These are phyloP conservation scores for Annulohypoxylon nitens DNA, from an alignment of 495 filamentous ascomycete genomes.

Conservation along the genomic window DNA sequence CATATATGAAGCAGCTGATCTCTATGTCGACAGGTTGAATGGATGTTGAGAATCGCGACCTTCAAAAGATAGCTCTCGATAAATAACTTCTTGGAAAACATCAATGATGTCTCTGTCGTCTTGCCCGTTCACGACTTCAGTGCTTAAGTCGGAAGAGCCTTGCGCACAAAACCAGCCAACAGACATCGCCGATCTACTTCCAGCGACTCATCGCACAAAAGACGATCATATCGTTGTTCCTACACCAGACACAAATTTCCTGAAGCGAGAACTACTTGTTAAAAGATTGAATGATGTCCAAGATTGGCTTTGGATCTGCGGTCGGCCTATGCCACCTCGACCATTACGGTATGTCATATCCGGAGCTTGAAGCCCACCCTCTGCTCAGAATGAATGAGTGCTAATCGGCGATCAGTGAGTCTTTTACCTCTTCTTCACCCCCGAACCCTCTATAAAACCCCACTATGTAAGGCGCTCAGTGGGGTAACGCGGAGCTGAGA, in stretches of 20 bases:
- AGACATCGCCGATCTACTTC: conserved; percentile 40
- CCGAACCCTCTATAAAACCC: not conserved
- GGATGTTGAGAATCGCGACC: not conserved
- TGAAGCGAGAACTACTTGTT: conserved; percentile 49
- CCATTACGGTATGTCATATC: conserved; percentile 53
- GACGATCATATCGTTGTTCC: conserved; percentile 47
- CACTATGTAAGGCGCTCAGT: not conserved
- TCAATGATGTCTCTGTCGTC: conserved; percentile 30
- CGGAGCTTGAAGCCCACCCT: not conserved
- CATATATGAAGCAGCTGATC: not conserved
- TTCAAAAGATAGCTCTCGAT: not conserved
- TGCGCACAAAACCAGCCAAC: not conserved
- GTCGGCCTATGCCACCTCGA: conserved; percentile 61
- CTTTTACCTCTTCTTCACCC: not conserved
- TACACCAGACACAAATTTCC: conserved; percentile 33
- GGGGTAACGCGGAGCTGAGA: not conserved
- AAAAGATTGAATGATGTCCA: conserved; percentile 53
- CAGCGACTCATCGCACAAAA: conserved; percentile 47
- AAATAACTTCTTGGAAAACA: not conserved
- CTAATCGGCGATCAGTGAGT: conserved; percentile 31
- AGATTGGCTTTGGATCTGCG: conserved; percentile 63
- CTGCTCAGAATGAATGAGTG: not conserved
- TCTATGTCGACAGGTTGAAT: too few relatives aligned
- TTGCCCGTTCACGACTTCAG: conserved; percentile 41
- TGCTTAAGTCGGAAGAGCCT: conserved; percentile 27